Base-by-base conservation (phyloP, 73 alveolate genomes). In the Uronychia setigera region DNA sequence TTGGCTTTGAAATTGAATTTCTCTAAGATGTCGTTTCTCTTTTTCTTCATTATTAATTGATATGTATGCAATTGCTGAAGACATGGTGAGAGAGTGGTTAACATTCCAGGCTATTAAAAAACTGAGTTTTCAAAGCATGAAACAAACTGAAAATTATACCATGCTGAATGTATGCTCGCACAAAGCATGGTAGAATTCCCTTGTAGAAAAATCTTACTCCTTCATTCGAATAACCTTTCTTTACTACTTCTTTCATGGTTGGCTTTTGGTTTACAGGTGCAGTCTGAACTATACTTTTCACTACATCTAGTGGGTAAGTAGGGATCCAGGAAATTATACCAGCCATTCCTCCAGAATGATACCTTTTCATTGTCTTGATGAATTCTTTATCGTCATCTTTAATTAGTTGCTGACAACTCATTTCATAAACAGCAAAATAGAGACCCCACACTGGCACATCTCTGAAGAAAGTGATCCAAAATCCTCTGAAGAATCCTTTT, bases 381-480 rank as follows among this genome's bases (percentile, higher is more conserved):
- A 19, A 29, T 59, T 11, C 19, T 46, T 19, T 60, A 1, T 77
- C 87, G 28, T 79, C 84, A 0, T 27, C 60, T 1, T 31, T 26
- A 5, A 84, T 60, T 26, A 60, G 28, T 74, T 67, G 32, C 78
- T 89, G 46, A 25, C 26, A 59, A 46, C 5, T 5, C 26, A 67
- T 1, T 67, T 90, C 91, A 74, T 80, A 84, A 25, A 89, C 30
- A 31, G 35, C 67, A 59, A 90, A 90, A 76, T 90, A 90, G 13
- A 81, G 77, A 27, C 91, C 95, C 91, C 87, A 90, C 5, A 86
- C 79, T 0, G 95, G 95, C 9, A 90, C 92, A 75, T 90, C 95
- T 80, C 95, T 84, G 80, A 82, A 85, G 29, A 80, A 59, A 0
- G 95, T 85, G 0, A 81, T 83, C 83, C 80, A 84, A 32, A 78